A percentile compares a stretch with the other conserved stretches of the same genome.
These are phyloP conservation scores for Aspergillus nidulans DNA, from an alignment of 495 filamentous ascomycete species.

Conservation along the genomic window DNA sequence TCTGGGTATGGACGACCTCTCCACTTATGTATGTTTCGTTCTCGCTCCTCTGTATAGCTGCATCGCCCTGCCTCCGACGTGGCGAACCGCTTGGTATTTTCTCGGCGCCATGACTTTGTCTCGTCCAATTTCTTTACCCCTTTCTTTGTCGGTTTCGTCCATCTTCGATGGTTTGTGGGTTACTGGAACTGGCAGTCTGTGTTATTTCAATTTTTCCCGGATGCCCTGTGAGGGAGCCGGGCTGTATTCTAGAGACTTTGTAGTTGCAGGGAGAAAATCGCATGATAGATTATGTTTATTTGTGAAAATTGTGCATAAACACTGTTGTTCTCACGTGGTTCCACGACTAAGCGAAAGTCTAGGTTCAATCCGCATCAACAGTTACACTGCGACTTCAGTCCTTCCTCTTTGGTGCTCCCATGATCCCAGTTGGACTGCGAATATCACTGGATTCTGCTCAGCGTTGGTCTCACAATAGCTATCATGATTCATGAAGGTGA, in stretches of 20 bases:
- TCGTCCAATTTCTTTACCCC: slow-evolving; percentile 5
- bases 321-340: not conserved
- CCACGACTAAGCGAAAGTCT: not conserved
- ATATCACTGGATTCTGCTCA: slow-evolving; percentile 3
- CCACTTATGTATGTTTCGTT: slow-evolving; percentile 21
- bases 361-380: not conserved
- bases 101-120: slow-evolving; percentile 35
- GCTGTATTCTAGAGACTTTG: slow-evolving; percentile 16
- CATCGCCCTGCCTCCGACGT: slow-evolving; percentile 21
- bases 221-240: slow-evolving; percentile 1
- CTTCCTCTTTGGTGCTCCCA: not conserved
- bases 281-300: slow-evolving; percentile 1
- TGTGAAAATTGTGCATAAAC: not conserved
- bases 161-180: slow-evolving; percentile 2
- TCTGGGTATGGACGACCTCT: slow-evolving; percentile 17
- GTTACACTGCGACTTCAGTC: not conserved
- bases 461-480: not conserved
- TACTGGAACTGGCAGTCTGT: slow-evolving; percentile 6
- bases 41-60: slow-evolving; percentile 27
- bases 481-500: slow-evolving; percentile 1
- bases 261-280: slow-evolving; percentile 11
- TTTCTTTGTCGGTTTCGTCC: slow-evolving; percentile 2
- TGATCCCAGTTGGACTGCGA: not conserved
- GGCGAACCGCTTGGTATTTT: slow-evolving; percentile 32
- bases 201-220: slow-evolving; percentile 4